Conservation (phyloP, 2,329 filamentous ascomycete genomes). For the Aspergillus sp. region DNA sequence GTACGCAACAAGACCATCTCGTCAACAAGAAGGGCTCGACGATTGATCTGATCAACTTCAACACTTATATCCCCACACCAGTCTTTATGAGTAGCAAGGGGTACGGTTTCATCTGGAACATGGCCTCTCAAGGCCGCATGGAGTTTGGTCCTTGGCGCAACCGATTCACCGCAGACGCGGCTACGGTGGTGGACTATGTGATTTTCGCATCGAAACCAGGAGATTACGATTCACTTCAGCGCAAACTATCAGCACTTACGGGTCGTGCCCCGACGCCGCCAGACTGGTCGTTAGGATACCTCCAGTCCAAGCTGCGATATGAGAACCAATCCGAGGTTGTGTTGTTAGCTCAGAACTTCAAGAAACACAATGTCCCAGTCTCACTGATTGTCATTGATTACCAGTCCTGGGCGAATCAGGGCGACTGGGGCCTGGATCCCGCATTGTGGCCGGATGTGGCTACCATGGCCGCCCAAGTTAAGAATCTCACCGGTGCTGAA, state of each 20-base stretch:
- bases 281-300: conserved; percentile 58
- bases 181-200: conserved; percentile 54
- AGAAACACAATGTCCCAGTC: conserved; percentile 48
- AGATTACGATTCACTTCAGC: conserved; percentile 47
- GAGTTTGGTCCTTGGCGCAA: conserved; percentile 53
- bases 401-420: conserved; percentile 58
- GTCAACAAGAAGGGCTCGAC: conserved; percentile 55
- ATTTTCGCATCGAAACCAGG: conserved; percentile 45
- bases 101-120: conserved; percentile 60
- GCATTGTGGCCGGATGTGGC: conserved; percentile 57
- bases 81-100: conserved; percentile 53
- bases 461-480: conserved; percentile 54
- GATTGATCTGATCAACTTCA: conserved; percentile 57
- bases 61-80: conserved; percentile 56
- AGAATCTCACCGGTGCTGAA: conserved; percentile 48
- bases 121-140: conserved; percentile 52
- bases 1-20: conserved; percentile 56
- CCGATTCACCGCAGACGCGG: conserved; percentile 51
- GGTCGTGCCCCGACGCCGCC: conserved; percentile 57
- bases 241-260: conserved; percentile 48
- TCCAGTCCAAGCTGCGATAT: conserved; percentile 59
- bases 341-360: conserved; percentile 51
- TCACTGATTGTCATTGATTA: conserved; percentile 59
- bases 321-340: conserved; percentile 57
- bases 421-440: conserved; percentile 59